Conservation (phyloP, 2,329 filamentous ascomycete genomes). For the Talaromyces sp. region DNA sequence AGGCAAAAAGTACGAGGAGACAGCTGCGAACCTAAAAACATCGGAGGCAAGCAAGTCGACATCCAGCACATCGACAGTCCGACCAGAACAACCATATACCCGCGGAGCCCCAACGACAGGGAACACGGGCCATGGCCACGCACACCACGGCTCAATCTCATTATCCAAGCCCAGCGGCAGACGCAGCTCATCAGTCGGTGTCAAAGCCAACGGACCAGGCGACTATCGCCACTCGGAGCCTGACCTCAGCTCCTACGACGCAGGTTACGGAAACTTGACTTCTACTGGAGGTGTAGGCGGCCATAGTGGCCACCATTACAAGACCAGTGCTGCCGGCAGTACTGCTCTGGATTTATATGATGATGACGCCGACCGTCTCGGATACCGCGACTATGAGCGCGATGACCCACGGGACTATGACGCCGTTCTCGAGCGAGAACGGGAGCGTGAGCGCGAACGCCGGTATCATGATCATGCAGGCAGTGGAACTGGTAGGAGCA, state of each 20-base stretch:
- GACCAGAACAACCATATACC: slow-evolving; percentile 33
- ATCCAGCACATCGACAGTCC: slow-evolving; percentile 58
- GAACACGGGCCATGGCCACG: slow-evolving; percentile 15
- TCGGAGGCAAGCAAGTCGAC: slow-evolving; percentile 50
- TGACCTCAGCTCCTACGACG: slow-evolving; percentile 24
- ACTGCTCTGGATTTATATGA: not conserved
- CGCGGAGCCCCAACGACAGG: slow-evolving; percentile 12
- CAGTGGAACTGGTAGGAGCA: slow-evolving; percentile 24
- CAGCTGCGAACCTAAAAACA: not conserved
- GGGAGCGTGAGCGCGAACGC: slow-evolving; percentile 27
- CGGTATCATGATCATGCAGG: slow-evolving; percentile 27
- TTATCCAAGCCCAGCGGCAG: slow-evolving; percentile 21
- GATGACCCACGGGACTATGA: slow-evolving; percentile 27
- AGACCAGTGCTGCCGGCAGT: slow-evolving; percentile 20
- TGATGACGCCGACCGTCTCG: slow-evolving; percentile 23
- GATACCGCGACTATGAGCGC: slow-evolving; percentile 29
- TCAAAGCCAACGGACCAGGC: slow-evolving; percentile 17
- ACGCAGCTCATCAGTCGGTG: slow-evolving; percentile 34
- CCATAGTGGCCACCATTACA: slow-evolving; percentile 25
- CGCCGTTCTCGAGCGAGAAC: slow-evolving; percentile 27
- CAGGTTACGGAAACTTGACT: slow-evolving; percentile 21
- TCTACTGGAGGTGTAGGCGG: slow-evolving; percentile 19
- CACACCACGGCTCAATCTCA: slow-evolving; percentile 17
- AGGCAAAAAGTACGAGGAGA: slow-evolving; percentile 56
- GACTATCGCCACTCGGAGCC: slow-evolving; percentile 39